Evolutionary conservation across 805 yeast genomes (phyloP).

Genomic region (Candida silvicultrix): DNA sequence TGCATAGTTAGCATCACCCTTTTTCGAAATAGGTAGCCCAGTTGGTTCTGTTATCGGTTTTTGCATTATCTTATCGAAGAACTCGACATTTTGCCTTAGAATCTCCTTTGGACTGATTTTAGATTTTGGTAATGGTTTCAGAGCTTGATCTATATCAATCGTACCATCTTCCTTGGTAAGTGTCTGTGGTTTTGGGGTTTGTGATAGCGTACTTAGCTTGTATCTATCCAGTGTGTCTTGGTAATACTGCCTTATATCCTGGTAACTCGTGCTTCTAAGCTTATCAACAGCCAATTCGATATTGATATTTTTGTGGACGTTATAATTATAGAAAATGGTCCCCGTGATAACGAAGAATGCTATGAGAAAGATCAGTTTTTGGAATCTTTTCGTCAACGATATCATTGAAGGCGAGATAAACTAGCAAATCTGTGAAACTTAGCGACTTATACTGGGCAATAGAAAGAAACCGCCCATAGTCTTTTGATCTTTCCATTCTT

Average conservation of each 20-base stretch:
- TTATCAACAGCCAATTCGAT: background rate
- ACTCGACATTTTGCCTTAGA: conserved; percentile 7
- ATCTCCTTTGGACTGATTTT: conserved; percentile 9
- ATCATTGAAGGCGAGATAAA: background rate
- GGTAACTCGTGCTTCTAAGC: background rate
- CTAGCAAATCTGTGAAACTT: background rate
- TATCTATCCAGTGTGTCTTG: background rate
- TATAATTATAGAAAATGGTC: background rate
- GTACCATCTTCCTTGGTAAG: background rate
- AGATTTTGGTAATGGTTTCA: background rate
- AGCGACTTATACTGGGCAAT: too few species aligned
- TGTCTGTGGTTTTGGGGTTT: background rate
- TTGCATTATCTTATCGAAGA: conserved; percentile 3
- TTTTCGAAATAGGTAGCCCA: conserved; percentile 9
- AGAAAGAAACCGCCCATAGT: too few species aligned
- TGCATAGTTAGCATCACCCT: conserved; percentile 7
- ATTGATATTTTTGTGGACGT: background rate
- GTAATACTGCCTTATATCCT: background rate
- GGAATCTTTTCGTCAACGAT: background rate
- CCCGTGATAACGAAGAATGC: background rate
- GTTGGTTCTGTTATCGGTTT: conserved; percentile 23
- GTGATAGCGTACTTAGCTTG: background rate
- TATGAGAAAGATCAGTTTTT: background rate
- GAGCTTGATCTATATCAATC: background rate
- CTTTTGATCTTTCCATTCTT: too few species aligned